Conservation (phyloP, 371 early-diverging fungal species). For the Nematocida parisii region DNA sequence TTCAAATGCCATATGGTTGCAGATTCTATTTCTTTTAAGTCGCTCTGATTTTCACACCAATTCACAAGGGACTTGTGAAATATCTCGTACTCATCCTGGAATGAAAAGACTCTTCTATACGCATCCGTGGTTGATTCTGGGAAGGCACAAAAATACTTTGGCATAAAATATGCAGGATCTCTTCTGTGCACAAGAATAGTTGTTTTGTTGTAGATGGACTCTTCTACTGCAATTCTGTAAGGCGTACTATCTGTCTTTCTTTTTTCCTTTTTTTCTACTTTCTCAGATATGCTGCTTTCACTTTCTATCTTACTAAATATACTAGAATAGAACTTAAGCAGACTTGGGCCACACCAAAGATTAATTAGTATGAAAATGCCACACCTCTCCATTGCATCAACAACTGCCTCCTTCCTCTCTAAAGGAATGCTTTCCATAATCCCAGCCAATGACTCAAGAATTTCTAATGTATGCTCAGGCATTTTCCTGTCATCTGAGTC, state of each 20-base stretch:
- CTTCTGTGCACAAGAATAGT: slow-evolving; percentile 34
- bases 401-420: not conserved
- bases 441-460: not conserved
- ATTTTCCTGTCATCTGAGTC: not conserved
- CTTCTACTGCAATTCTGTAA: slow-evolving; percentile 30
- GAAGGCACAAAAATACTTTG: not conserved
- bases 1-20: slow-evolving; percentile 15
- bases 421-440: not conserved
- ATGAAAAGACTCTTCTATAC: slow-evolving; percentile 27
- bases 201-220: slow-evolving; percentile 3
- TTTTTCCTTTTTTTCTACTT: not conserved
- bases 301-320: not conserved
- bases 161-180: slow-evolving; percentile 4
- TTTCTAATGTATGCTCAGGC: not conserved
- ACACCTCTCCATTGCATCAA: not conserved
- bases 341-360: not conserved
- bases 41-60: slow-evolving; percentile 23
- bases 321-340: slow-evolving; percentile 23
- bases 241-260: slow-evolving; percentile 29
- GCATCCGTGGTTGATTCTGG: not conserved
- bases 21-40: slow-evolving; percentile 24
- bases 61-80: slow-evolving; percentile 19
- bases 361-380: slow-evolving; percentile 38
- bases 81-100: slow-evolving; percentile 53
- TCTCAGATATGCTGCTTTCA: not conserved